Percentiles rank a stretch among this genome's conserved stretches.
phyloP scores from a whole-genome alignment of 2,329 filamentous ascomycete genomes.

The Sporothrix protearum region DNA sequence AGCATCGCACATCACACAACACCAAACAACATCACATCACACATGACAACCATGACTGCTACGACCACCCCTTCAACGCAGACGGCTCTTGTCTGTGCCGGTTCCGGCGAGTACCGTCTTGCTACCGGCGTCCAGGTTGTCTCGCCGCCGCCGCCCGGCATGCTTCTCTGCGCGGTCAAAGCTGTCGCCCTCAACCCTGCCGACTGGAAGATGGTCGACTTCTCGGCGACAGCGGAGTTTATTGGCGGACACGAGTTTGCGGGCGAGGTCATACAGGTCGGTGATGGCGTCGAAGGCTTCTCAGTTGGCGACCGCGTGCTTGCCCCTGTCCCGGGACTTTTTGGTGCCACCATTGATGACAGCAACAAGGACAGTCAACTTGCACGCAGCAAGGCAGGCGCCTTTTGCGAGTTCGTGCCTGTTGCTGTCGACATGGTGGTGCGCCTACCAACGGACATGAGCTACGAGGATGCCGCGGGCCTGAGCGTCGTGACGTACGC shows the following conservation, averaged over 20 bases:
- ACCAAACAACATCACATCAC: neutral
- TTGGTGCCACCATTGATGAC: conserved; percentile 8
- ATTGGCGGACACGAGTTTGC: conserved; percentile 34
- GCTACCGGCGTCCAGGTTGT: conserved; percentile 17
- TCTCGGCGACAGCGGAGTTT: conserved; percentile 28
- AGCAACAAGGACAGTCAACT: conserved; percentile 5
- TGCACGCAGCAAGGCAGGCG: conserved; percentile 23
- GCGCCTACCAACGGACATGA: conserved; percentile 21
- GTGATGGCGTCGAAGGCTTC: conserved; percentile 22
- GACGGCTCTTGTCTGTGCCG: conserved; percentile 21
- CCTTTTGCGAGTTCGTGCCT: conserved; percentile 31
- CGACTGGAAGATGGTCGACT: conserved; percentile 35
- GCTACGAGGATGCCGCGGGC: conserved; percentile 25
- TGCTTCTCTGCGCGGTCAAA: conserved; percentile 21
- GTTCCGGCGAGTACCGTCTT: conserved; percentile 22
- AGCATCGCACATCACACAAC: neutral
- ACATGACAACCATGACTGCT: neutral
- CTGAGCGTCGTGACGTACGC: conserved; percentile 27
- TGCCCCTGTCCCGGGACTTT: conserved; percentile 25
- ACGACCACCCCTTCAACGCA: conserved; percentile 1
- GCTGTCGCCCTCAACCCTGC: conserved; percentile 36
- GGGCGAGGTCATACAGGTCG: conserved; percentile 32
- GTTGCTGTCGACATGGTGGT: conserved; percentile 21
- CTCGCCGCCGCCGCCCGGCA: conserved; percentile 14
- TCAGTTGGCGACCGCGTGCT: conserved; percentile 27